phyloP scores from a whole-genome alignment of 768 basidiomycete species.

The Calvatia gigantea region DNA sequence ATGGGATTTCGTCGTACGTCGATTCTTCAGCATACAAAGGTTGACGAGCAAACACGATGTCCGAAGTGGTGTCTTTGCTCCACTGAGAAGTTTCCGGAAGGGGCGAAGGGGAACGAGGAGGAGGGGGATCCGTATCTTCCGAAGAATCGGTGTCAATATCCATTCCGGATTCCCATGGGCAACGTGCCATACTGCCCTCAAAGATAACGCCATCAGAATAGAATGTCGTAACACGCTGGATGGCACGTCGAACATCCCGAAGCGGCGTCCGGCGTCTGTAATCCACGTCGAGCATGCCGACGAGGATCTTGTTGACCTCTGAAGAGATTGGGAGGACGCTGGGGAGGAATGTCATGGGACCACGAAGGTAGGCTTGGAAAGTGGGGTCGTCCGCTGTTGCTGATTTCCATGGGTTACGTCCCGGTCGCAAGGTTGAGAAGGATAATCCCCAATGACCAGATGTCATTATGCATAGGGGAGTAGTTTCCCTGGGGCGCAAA shows the following conservation, averaged over 20 bases:
- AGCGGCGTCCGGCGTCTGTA: conserved; percentile 41
- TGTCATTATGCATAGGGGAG: conserved; percentile 86
- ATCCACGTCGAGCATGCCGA: conserved; percentile 70
- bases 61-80: conserved; percentile 56
- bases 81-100: conserved; percentile 44
- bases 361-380: conserved; percentile 87
- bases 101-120: conserved; percentile 28
- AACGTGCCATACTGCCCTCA: conserved; percentile 73
- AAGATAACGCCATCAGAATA: conserved; percentile 72
- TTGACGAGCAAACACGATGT: conserved; percentile 41
- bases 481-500: conserved; percentile 75
- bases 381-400: conserved; percentile 86
- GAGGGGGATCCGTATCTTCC: conserved; percentile 35
- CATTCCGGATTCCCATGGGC: conserved; percentile 71
- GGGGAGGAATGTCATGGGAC: conserved; percentile 79
- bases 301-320: conserved; percentile 72
- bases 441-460: conserved; percentile 97
- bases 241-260: conserved; percentile 48
- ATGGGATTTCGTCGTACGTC: conserved; percentile 35
- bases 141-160: conserved; percentile 64
- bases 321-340: conserved; percentile 81
- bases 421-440: conserved; percentile 94
- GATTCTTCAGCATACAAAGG: conserved; percentile 30
- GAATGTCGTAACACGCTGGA: conserved; percentile 55
- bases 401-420: conserved; percentile 98